Conservation (phyloP, 1,284 basidiomycete species). For the Trichosporon asahii region DNA sequence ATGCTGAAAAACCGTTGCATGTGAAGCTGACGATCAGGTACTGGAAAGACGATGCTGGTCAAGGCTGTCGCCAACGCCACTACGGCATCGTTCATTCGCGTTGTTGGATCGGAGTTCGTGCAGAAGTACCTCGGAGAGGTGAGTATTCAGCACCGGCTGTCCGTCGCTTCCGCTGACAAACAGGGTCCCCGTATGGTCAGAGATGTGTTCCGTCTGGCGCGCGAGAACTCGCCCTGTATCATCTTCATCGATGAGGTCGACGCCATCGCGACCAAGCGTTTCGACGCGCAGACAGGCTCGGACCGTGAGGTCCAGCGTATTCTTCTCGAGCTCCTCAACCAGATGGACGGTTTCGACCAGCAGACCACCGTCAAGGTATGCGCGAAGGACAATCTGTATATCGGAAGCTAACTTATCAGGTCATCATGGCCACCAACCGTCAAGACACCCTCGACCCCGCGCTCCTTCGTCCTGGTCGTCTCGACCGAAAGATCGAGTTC, state of each 20-base stretch:
- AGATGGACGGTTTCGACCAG: conserved; percentile 99
- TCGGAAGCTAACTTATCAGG: conserved; percentile 57
- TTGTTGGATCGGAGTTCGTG: conserved; percentile 97
- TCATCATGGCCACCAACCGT: conserved; percentile 98
- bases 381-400: too few relatives aligned
- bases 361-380: conserved; percentile 94
- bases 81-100: conserved; percentile 94
- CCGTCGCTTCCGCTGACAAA: conserved; percentile 2
- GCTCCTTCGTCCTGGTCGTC: conserved; percentile 90
- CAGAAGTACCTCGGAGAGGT: conserved; percentile 97
- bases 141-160: conserved; percentile 25
- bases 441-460: conserved; percentile 96
- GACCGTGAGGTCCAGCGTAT: conserved; percentile 99
- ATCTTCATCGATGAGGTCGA: conserved; percentile 99
- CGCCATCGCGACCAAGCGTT: conserved; percentile 98
- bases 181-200: conserved; percentile 97
- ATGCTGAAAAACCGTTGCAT: too few relatives aligned
- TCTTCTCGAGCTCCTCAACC: conserved; percentile 93
- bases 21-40: conserved; percentile 63
- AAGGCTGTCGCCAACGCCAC: conserved; percentile 98
- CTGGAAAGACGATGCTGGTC: conserved; percentile 98
- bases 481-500: conserved; percentile 99
- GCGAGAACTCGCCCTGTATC: conserved; percentile 96
- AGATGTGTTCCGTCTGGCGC: conserved; percentile 94
- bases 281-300: conserved; percentile 98